Evolutionary conservation across 768 basidiomycete genomes (phyloP).

Genomic region (Chiua virens): DNA sequence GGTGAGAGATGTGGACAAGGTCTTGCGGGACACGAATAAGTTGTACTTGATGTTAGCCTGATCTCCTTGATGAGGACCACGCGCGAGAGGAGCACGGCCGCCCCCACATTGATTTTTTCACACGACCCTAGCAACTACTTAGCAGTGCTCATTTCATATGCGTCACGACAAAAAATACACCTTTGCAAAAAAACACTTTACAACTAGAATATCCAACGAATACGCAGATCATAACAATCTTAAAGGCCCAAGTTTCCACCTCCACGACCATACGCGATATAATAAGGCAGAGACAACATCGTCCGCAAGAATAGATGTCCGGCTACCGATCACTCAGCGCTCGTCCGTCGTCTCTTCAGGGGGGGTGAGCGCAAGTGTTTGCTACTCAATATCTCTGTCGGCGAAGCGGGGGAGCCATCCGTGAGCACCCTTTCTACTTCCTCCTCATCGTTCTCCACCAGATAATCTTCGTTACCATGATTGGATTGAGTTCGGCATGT

Average conservation of each 20-base stretch:
- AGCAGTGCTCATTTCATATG: background rate
- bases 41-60: slow-evolving; percentile 27
- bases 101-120: slow-evolving; percentile 18
- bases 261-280: slow-evolving; percentile 13
- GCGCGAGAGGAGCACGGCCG: slow-evolving; percentile 16
- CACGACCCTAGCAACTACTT: slow-evolving; percentile 17
- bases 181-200: slow-evolving; percentile 35
- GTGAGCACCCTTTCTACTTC: slow-evolving; percentile 33
- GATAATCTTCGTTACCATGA: slow-evolving; percentile 6
- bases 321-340: slow-evolving; percentile 15
- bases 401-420: slow-evolving; percentile 23
- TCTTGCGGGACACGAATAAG: slow-evolving; percentile 14
- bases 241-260: slow-evolving; percentile 1
- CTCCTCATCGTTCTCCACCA: slow-evolving; percentile 31
- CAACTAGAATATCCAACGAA: slow-evolving; percentile 29
- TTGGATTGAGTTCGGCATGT: slow-evolving; percentile 34
- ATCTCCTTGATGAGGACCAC: slow-evolving; percentile 28
- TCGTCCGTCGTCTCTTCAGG: slow-evolving; percentile 51
- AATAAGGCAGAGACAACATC: slow-evolving; percentile 12
- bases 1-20: background rate
- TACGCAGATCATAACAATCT: slow-evolving; percentile 7
- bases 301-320: slow-evolving; percentile 25
- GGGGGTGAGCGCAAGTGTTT: slow-evolving; percentile 38
- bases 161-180: slow-evolving; percentile 25
- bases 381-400: slow-evolving; percentile 18